Percentiles rank a stretch among this genome's conserved stretches.
Conservation (phyloP, 257 asterid species). For the Penstemon barbatus region DNA sequence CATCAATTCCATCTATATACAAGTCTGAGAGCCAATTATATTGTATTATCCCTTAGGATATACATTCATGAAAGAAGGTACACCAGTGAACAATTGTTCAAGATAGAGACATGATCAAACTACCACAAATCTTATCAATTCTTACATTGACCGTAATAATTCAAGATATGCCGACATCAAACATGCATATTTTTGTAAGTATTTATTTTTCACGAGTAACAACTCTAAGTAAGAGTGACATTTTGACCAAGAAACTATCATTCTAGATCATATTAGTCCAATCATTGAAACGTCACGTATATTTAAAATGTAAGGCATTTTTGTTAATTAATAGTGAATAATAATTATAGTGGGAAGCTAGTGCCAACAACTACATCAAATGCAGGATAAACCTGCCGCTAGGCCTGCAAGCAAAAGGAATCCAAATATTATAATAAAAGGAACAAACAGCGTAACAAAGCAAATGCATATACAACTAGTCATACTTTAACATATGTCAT, state of each 20-base stretch:
- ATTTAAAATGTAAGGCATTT: not conserved
- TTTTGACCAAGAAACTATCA: not conserved
- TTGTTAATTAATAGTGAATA: not conserved
- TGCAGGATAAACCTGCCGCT: constrained; percentile 1
- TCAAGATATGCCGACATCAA: constrained; percentile 6
- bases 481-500: constrained; percentile 3
- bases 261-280: not conserved
- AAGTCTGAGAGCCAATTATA: not conserved
- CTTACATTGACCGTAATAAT: not conserved
- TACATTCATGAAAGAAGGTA: not conserved
- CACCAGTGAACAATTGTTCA: not conserved
- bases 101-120: not conserved
- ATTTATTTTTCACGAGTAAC: not conserved
- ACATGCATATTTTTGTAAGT: not conserved
- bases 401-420: constrained; percentile 5
- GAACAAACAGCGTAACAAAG: not conserved
- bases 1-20: not conserved
- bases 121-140: not conserved
- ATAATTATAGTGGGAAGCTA: not conserved
- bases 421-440: not conserved
- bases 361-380: constrained; percentile 8
- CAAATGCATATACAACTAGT: constrained; percentile 11
- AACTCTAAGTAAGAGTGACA: not conserved
- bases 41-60: not conserved
- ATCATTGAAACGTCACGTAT: not conserved